A percentile compares a stretch with the other conserved stretches of the same genome.
Evolutionary conservation across 495 filamentous ascomycete species (phyloP).

Genomic region (Massariosphaeria phaeospora): DNA sequence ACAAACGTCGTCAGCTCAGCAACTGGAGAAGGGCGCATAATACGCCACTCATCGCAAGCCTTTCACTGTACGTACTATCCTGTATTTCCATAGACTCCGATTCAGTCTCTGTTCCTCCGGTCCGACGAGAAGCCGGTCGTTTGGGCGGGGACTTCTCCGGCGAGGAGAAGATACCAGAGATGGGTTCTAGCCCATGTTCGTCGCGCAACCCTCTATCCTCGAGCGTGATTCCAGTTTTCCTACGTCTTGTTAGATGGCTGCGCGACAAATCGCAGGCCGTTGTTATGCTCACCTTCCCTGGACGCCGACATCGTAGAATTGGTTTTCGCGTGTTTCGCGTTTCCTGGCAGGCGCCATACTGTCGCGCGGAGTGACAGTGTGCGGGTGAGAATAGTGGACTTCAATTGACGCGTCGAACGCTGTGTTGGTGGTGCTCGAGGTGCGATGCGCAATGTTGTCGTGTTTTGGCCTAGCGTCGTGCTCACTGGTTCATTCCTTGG

Average conservation of each 20-base stretch:
- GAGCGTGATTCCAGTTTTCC: slow-evolving; percentile 78
- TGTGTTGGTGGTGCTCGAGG: background rate
- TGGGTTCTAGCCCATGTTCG: slow-evolving; percentile 83
- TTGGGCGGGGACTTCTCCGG: slow-evolving; percentile 58
- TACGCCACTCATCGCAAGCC: background rate
- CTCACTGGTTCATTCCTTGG: too few species aligned
- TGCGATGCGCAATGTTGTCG: too few species aligned
- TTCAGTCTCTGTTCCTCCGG: slow-evolving; percentile 35
- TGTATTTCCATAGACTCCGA: slow-evolving; percentile 46
- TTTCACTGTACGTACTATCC: slow-evolving; percentile 39
- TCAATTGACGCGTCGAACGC: slow-evolving; percentile 16
- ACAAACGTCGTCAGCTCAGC: background rate
- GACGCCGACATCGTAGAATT: slow-evolving; percentile 61
- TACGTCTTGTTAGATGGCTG: slow-evolving; percentile 31
- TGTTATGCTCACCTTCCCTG: slow-evolving; percentile 53
- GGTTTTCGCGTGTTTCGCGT: slow-evolving; percentile 47
- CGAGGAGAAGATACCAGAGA: slow-evolving; percentile 84
- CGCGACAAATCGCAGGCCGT: background rate
- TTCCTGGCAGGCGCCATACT: slow-evolving; percentile 17
- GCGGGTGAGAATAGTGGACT: background rate
- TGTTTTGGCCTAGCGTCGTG: too few species aligned
- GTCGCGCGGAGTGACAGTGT: background rate
- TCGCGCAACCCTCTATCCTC: slow-evolving; percentile 76
- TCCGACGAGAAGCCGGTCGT: slow-evolving; percentile 40
- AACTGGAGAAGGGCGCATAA: background rate